Evolutionary conservation across 148 eudicot genomes (phyloP).

Genomic region (Selenicereus undatus): DNA sequence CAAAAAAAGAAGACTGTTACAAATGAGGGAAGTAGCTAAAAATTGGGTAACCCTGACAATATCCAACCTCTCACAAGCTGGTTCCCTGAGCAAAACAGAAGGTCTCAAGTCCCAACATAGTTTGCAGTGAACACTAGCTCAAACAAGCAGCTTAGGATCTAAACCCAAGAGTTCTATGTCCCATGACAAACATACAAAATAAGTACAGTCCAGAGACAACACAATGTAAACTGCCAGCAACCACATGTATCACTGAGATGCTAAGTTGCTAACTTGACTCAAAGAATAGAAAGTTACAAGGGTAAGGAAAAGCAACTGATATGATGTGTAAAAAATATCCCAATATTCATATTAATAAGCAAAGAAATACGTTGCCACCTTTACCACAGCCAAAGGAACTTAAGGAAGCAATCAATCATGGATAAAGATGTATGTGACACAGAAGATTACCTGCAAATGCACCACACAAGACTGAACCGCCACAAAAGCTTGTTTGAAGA

Average conservation of each 20-base stretch:
- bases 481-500: conserved; percentile 97
- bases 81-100: background rate
- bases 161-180: background rate
- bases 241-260: background rate
- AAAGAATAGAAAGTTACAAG: background rate
- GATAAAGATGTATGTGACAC: background rate
- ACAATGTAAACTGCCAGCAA: background rate
- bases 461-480: conserved; percentile 98
- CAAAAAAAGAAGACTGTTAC: too few relatives aligned
- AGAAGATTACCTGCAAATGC: conserved; percentile 78
- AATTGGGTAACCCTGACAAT: background rate
- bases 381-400: background rate
- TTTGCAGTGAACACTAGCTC: background rate
- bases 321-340: background rate
- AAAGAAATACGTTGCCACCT: background rate
- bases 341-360: background rate
- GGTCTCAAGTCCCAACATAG: background rate
- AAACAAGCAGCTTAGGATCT: background rate
- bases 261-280: conserved; percentile 2
- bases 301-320: background rate
- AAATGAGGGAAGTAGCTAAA: background rate
- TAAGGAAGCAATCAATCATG: background rate
- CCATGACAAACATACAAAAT: background rate
- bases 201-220: background rate
- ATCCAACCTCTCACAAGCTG: background rate